Conservation (phyloP, 345 rosid genomes). For the Ricinus communis region DNA sequence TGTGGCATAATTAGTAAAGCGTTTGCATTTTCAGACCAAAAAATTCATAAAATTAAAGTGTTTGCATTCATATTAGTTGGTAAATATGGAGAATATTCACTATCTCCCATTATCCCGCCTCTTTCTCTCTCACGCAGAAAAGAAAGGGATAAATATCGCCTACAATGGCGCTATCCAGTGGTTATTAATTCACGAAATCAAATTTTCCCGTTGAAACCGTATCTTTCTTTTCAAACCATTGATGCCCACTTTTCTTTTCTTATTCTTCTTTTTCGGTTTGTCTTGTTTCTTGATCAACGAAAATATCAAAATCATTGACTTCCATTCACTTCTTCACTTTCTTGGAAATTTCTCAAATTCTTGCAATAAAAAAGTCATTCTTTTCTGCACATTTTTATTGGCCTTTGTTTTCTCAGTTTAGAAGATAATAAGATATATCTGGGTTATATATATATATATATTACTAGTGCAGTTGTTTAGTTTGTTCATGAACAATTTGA, state of each 20-base stretch:
- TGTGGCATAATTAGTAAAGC: too few relatives aligned
- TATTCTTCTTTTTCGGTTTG: not conserved
- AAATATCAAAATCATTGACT: slow-evolving; percentile 14
- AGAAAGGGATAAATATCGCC: slow-evolving; percentile 4
- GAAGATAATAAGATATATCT: too few relatives aligned
- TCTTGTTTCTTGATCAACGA: not conserved
- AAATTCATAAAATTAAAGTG: too few relatives aligned
- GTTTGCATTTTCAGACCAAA: too few relatives aligned
- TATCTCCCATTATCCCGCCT: not conserved
- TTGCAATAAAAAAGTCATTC: slow-evolving; percentile 5
- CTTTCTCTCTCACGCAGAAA: not conserved
- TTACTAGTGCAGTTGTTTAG: not conserved
- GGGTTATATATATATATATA: not conserved
- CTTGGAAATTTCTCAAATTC: not conserved
- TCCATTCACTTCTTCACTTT: slow-evolving; percentile 6
- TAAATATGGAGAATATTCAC: too few relatives aligned
- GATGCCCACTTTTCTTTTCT: not conserved
- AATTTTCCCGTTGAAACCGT: not conserved
- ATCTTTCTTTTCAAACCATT: slow-evolving; percentile 1
- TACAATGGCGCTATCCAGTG: not conserved
- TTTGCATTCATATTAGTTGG: too few relatives aligned
- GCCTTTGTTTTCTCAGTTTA: not conserved
- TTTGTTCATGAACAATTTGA: slow-evolving; percentile 2
- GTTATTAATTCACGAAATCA: not conserved
- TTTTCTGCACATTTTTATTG: slow-evolving; percentile 7